phyloP scores from a whole-genome alignment of 257 asterid genomes.

The Perilla frutescens region DNA sequence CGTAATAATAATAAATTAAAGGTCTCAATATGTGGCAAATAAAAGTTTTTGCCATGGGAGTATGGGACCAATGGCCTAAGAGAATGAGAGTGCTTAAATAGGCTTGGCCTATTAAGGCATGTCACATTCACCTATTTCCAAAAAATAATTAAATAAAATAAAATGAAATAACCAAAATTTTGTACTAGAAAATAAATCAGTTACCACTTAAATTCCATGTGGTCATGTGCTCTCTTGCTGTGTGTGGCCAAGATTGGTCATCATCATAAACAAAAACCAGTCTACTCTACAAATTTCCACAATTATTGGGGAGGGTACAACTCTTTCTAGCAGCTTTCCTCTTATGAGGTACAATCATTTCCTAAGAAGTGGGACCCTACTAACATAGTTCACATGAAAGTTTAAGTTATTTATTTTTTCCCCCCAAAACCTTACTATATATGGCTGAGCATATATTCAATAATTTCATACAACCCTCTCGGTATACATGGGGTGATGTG shows the following conservation, averaged over 20 bases:
- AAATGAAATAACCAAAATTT: not conserved
- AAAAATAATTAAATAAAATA: not conserved
- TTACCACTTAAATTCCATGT: conserved; percentile 39
- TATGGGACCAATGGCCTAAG: conserved; percentile 18
- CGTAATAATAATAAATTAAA: not conserved
- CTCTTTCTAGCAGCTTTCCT: not conserved
- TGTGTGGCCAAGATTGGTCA: conserved; percentile 34
- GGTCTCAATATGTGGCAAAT: not conserved
- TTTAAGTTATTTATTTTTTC: not conserved
- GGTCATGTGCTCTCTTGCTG: conserved; percentile 36
- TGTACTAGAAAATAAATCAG: conserved; percentile 19
- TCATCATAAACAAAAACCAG: conserved; percentile 24
- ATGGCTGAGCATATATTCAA: not conserved
- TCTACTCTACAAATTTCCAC: conserved; percentile 15
- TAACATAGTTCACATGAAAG: conserved; percentile 16
- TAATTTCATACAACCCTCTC: not conserved
- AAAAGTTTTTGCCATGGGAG: not conserved
- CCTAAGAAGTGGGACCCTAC: conserved; percentile 16
- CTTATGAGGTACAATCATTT: conserved; percentile 32
- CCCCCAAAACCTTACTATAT: not conserved
- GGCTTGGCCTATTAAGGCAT: conserved; percentile 15
- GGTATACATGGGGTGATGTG: not conserved
- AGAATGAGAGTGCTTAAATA: conserved; percentile 2
- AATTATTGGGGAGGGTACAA: conserved; percentile 36
- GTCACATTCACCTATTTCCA: conserved; percentile 20